Conservation (phyloP, 2,329 filamentous ascomycete genomes). For the Aphanoascus verrucosus region DNA sequence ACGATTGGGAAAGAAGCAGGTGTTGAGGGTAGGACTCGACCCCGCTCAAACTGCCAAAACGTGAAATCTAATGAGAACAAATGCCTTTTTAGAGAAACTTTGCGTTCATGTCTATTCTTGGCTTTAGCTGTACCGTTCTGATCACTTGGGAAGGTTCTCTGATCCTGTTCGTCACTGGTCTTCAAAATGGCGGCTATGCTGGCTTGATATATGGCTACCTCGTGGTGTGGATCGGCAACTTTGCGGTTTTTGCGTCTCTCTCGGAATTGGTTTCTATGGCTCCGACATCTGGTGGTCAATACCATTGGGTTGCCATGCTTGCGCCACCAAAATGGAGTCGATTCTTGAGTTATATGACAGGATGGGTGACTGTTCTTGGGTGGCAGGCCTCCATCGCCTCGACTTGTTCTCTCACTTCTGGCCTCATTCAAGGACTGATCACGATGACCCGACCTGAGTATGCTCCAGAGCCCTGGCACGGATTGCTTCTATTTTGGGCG, state of each 20-base stretch:
- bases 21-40: slow-evolving; percentile 30
- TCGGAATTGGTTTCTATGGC: slow-evolving; percentile 34
- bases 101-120: slow-evolving; percentile 28
- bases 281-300: slow-evolving; percentile 32
- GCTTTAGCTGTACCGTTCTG: slow-evolving; percentile 30
- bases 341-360: slow-evolving; percentile 31
- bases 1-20: slow-evolving; percentile 35
- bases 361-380: slow-evolving; percentile 31
- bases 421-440: slow-evolving; percentile 28
- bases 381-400: slow-evolving; percentile 30
- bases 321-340: slow-evolving; percentile 26
- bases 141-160: slow-evolving; percentile 29
- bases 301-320: slow-evolving; percentile 34
- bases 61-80: neutral
- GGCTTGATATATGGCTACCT: slow-evolving; percentile 32
- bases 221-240: slow-evolving; percentile 28
- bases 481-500: slow-evolving; percentile 41
- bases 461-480: slow-evolving; percentile 24
- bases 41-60: neutral
- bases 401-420: slow-evolving; percentile 26
- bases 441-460: slow-evolving; percentile 27
- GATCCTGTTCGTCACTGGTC: slow-evolving; percentile 17
- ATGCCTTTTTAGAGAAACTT: slow-evolving; percentile 20
- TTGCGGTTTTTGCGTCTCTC: slow-evolving; percentile 30
- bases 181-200: slow-evolving; percentile 27